phyloP scores from a whole-genome alignment of 2,329 filamentous ascomycete genomes.

The Pestalotiopsis fici region DNA sequence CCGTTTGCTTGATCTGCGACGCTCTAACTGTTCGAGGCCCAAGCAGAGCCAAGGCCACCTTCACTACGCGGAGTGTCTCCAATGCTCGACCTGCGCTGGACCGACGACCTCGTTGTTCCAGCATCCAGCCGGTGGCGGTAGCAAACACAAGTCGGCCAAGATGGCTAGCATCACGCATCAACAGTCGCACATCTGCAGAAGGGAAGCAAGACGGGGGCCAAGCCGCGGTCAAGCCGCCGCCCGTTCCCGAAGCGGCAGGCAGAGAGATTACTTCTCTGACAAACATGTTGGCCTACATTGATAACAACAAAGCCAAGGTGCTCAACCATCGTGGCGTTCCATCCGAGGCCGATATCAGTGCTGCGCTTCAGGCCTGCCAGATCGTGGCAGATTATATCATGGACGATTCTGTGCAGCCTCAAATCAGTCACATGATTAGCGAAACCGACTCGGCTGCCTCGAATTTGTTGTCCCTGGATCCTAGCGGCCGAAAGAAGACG shows the following conservation, averaged over 20 bases:
- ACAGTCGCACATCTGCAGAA: neutral
- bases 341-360: conserved; percentile 26
- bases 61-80: conserved; percentile 31
- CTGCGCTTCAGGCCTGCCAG: conserved; percentile 27
- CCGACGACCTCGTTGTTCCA: conserved; percentile 3
- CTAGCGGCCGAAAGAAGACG: conserved; percentile 11
- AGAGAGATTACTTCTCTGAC: conserved; percentile 23
- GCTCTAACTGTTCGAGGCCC: conserved; percentile 23
- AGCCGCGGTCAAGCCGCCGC: neutral
- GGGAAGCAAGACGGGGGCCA: neutral
- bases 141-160: conserved; percentile 1
- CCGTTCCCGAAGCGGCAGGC: conserved; percentile 2
- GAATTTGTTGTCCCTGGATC: conserved; percentile 34
- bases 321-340: conserved; percentile 22
- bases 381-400: conserved; percentile 28
- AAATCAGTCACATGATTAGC: conserved; percentile 27
- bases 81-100: conserved; percentile 16
- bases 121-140: neutral
- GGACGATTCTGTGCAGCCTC: conserved; percentile 28
- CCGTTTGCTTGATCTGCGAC: conserved; percentile 31
- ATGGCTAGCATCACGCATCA: conserved; percentile 7
- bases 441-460: conserved; percentile 37
- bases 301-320: conserved; percentile 23
- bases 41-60: conserved; percentile 16
- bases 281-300: conserved; percentile 27